A percentile compares a stretch with the other conserved stretches of the same genome.
These are phyloP conservation scores for Prinsepia uniflora DNA, from an alignment of 306 rosid species.

Conservation along the genomic window DNA sequence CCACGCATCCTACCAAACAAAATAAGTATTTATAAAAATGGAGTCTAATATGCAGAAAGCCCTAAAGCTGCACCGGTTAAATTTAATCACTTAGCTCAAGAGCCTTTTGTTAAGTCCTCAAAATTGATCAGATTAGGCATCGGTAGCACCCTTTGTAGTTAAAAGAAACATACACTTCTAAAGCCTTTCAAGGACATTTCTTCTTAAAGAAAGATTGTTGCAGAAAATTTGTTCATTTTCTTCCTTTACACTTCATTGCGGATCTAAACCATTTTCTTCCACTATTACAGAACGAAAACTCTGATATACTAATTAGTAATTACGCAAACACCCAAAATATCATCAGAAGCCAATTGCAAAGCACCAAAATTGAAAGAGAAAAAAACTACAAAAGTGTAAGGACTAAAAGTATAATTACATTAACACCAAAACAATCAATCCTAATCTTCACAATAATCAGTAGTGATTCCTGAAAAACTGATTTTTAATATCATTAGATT, in stretches of 20 bases:
- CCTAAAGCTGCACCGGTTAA: not conserved
- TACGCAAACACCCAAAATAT: not conserved
- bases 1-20: not conserved
- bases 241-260: not conserved
- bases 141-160: not conserved
- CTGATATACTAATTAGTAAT: constrained; percentile 3
- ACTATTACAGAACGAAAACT: not conserved
- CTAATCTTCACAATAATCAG: not conserved
- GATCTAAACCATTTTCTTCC: not conserved
- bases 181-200: not conserved
- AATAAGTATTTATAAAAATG: not conserved
- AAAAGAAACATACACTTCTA: not conserved
- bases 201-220: not conserved
- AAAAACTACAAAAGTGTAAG: not conserved
- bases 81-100: not conserved
- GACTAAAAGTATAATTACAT: not conserved
- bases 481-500: not conserved
- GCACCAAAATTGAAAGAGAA: not conserved
- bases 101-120: not conserved
- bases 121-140: too few relatives aligned
- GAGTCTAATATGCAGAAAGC: not conserved
- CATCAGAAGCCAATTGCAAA: not conserved
- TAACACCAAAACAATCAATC: not conserved
- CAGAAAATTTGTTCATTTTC: not conserved
- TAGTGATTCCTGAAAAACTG: not conserved